phyloP scores from a whole-genome alignment of 2,329 filamentous ascomycete species.

The Emmonsiellopsis sp. region DNA sequence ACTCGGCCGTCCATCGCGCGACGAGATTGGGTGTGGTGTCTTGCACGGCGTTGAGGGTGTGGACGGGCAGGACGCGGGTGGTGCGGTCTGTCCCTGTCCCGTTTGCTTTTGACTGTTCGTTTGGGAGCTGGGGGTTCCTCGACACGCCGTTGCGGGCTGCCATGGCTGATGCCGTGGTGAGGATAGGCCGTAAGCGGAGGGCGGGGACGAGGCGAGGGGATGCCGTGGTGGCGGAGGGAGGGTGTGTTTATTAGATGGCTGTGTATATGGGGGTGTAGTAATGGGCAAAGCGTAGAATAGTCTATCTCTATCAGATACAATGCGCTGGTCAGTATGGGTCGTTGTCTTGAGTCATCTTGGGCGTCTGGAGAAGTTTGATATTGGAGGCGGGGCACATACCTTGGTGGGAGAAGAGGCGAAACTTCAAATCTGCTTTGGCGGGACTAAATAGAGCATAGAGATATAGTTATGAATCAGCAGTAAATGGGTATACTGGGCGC shows the following conservation, averaged over 20 bases:
- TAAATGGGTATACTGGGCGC: neutral
- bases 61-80: slow-evolving; percentile 31
- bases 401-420: too few relatives aligned
- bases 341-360: too few relatives aligned
- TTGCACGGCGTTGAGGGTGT: slow-evolving; percentile 27
- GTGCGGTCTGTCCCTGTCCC: neutral
- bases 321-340: too few relatives aligned
- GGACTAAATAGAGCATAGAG: too few relatives aligned
- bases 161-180: neutral
- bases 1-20: slow-evolving; percentile 32
- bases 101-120: neutral
- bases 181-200: neutral
- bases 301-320: too few relatives aligned
- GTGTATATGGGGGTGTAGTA: neutral
- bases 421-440: too few relatives aligned
- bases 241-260: neutral
- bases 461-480: neutral
- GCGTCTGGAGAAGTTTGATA: too few relatives aligned
- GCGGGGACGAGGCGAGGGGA: neutral
- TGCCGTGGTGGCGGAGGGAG: neutral
- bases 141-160: neutral
- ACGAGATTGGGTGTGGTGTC: slow-evolving; percentile 22
- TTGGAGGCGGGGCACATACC: too few relatives aligned
- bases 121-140: neutral
- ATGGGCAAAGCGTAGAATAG: neutral